phyloP scores from a whole-genome alignment of 1,284 basidiomycete genomes.

The Fomes fomentarius region DNA sequence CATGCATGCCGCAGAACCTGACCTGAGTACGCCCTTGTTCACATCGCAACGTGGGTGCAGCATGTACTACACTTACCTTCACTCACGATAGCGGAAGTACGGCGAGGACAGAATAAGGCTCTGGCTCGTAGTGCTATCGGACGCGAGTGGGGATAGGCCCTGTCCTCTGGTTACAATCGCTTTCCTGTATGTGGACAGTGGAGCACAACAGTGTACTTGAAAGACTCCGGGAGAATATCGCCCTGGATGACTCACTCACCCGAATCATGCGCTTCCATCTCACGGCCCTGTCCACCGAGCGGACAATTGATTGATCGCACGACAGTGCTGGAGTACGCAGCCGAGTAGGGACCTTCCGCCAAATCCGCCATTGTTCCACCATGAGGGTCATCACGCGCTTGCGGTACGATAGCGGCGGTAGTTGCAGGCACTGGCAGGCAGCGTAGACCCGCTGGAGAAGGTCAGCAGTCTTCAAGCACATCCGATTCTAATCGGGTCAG shows the following conservation, averaged over 20 bases:
- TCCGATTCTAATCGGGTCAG: slow-evolving; percentile 8
- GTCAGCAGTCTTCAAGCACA: too few relatives aligned
- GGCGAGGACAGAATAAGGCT: neutral
- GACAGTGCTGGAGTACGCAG: neutral
- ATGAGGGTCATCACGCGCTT: neutral
- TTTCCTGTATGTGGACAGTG: too few relatives aligned
- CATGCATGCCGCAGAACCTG: slow-evolving; percentile 14
- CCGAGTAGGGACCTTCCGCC: neutral
- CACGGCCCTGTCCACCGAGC: too few relatives aligned
- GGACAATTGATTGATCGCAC: too few relatives aligned
- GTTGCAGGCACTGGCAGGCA: neutral
- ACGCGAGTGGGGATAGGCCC: neutral
- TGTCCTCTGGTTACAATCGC: neutral
- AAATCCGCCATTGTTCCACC: neutral
- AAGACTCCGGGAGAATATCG: too few relatives aligned
- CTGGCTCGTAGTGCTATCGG: neutral
- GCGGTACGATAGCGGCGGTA: neutral
- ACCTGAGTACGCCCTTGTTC: neutral
- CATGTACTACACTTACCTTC: slow-evolving; percentile 1
- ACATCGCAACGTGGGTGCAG: slow-evolving; percentile 3
- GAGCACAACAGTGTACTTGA: too few relatives aligned
- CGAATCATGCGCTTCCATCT: too few relatives aligned
- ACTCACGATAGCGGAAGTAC: neutral
- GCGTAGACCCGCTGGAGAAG: too few relatives aligned
- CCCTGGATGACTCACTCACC: too few relatives aligned